phyloP scores from a whole-genome alignment of 305 asterid genomes.

The Fraxinus albicans region DNA sequence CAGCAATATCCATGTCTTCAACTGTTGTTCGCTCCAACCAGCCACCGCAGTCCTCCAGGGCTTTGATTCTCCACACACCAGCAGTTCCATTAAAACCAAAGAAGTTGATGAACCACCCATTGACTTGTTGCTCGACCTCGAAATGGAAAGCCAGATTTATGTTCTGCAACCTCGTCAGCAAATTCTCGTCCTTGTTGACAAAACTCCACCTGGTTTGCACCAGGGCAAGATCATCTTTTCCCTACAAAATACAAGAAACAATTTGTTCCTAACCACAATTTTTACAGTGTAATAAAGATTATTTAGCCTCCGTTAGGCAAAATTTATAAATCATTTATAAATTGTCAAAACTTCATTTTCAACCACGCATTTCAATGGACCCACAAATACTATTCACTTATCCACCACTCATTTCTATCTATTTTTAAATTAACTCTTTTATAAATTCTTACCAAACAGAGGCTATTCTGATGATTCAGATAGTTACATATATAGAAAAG shows the following conservation, averaged over 20 bases:
- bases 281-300: constrained; percentile 13
- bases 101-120: constrained; percentile 86
- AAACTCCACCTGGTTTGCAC: constrained; percentile 93
- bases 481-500: background rate
- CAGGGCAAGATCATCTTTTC: constrained; percentile 74
- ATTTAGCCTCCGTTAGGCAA: background rate
- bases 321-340: too few relatives aligned
- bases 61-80: constrained; percentile 95
- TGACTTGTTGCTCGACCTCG: constrained; percentile 96
- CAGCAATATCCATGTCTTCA: constrained; percentile 97
- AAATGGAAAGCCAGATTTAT: constrained; percentile 85
- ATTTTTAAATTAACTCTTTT: too few relatives aligned
- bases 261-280: constrained; percentile 14
- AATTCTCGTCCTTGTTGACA: constrained; percentile 85
- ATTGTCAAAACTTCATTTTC: background rate
- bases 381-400: background rate
- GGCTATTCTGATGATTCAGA: background rate
- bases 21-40: constrained; percentile 95
- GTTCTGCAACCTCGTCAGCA: constrained; percentile 81
- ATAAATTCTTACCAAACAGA: background rate
- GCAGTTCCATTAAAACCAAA: constrained; percentile 94
- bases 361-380: background rate
- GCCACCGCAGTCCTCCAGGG: constrained; percentile 89
- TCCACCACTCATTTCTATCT: background rate
- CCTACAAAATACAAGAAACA: constrained; percentile 47